A percentile compares a stretch with the other conserved stretches of the same genome.
phyloP scores from a whole-genome alignment of 2,329 filamentous ascomycete species.

The Septoria linicola region DNA sequence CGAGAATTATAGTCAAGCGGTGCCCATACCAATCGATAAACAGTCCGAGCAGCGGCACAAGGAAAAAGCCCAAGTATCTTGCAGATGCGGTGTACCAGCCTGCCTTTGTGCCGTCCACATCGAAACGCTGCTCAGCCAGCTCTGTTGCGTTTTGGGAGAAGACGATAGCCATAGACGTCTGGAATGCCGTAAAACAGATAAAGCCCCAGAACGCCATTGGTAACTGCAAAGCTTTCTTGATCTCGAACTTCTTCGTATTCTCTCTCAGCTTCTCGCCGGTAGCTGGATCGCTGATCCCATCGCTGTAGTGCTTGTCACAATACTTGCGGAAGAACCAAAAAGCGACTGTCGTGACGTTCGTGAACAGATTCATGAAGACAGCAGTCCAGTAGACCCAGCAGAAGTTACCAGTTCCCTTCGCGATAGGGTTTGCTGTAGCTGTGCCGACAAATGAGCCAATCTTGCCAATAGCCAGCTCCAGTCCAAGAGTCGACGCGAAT shows the following conservation, averaged over 20 bases:
- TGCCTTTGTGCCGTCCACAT: conserved; percentile 54
- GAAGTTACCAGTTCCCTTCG: conserved; percentile 59
- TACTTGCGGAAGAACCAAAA: conserved; percentile 59
- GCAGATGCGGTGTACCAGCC: conserved; percentile 61
- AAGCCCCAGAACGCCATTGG: conserved; percentile 62
- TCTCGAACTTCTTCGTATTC: conserved; percentile 58
- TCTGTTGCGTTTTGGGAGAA: conserved; percentile 62
- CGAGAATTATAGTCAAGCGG: conserved; percentile 47
- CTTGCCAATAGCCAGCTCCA: conserved; percentile 62
- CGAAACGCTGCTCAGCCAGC: conserved; percentile 59
- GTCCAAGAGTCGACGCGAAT: conserved; percentile 61
- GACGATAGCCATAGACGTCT: conserved; percentile 56
- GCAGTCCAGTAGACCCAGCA: conserved; percentile 63
- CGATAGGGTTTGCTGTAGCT: conserved; percentile 60
- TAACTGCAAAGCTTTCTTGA: conserved; percentile 55
- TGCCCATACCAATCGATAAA: conserved; percentile 59
- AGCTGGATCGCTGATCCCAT: conserved; percentile 51
- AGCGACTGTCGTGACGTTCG: conserved; percentile 53
- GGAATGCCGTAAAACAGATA: conserved; percentile 56
- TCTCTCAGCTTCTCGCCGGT: conserved; percentile 61
- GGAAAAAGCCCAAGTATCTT: conserved; percentile 59
- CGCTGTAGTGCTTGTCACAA: conserved; percentile 50
- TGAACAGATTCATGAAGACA: conserved; percentile 65
- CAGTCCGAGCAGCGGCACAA: conserved; percentile 57
- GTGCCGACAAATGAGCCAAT: conserved; percentile 62